phyloP scores from a whole-genome alignment of 768 basidiomycete genomes.

The Tremella fuciformis region DNA sequence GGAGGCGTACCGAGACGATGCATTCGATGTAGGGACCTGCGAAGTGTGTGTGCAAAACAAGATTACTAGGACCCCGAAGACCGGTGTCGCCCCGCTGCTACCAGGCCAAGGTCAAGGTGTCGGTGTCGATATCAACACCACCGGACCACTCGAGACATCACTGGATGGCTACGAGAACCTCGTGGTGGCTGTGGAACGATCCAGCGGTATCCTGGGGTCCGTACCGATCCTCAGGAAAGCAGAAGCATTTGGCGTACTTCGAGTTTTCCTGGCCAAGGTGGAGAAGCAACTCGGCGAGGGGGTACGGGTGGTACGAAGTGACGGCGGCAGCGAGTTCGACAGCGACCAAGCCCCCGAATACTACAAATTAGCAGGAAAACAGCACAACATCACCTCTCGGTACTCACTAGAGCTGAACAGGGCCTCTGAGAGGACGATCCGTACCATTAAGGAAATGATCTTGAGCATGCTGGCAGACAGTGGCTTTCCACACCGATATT shows the following conservation, averaged over 20 bases:
- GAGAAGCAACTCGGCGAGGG: slow-evolving; percentile 5
- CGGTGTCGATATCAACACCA: too few species aligned
- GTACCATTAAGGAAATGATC: slow-evolving; percentile 4
- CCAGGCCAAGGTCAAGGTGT: background rate
- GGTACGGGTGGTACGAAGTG: background rate
- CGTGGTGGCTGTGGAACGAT: background rate
- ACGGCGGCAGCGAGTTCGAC: slow-evolving; percentile 4
- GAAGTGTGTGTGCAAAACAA: background rate
- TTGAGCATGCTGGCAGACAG: background rate
- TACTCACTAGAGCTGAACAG: slow-evolving; percentile 7
- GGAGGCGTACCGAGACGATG: background rate
- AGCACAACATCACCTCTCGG: background rate
- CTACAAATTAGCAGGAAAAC: background rate
- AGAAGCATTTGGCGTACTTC: background rate
- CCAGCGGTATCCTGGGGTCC: background rate
- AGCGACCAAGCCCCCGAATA: background rate
- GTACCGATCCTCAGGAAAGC: background rate
- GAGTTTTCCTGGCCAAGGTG: background rate
- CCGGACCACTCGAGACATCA: background rate
- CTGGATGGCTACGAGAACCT: background rate
- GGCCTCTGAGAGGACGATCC: slow-evolving; percentile 3
- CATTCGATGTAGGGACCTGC: background rate
- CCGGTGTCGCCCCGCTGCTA: background rate
- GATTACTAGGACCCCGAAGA: background rate
- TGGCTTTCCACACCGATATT: background rate